phyloP scores from a whole-genome alignment of 2,329 filamentous ascomycete genomes.

The Exophiala bonariae region DNA sequence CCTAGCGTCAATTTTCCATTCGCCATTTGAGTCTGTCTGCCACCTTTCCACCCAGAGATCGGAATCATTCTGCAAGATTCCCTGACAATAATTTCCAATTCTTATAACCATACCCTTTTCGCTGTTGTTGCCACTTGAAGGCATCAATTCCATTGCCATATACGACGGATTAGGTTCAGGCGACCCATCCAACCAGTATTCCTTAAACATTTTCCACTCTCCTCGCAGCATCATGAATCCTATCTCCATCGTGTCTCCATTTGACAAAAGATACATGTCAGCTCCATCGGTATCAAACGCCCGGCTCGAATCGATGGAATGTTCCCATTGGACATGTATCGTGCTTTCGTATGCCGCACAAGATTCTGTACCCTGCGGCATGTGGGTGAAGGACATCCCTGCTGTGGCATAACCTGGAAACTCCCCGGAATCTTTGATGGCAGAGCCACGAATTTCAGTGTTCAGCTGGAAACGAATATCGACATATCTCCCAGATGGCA shows the following conservation, averaged over 20 bases:
- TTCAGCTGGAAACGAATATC: conserved; percentile 2
- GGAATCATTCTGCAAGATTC: conserved; percentile 1
- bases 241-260: conserved; percentile 5
- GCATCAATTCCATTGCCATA: not conserved
- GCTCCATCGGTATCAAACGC: conserved; percentile 1
- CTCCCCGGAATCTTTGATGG: not conserved
- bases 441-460: not conserved
- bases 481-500: conserved; percentile 6
- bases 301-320: conserved; percentile 5
- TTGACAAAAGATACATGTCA: conserved; percentile 1
- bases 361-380: not conserved
- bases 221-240: not conserved
- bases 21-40: not conserved
- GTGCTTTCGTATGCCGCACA: not conserved
- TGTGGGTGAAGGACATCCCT: not conserved
- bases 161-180: not conserved
- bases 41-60: conserved; percentile 4
- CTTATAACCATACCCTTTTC: conserved; percentile 1
- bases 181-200: not conserved
- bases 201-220: conserved; percentile 5
- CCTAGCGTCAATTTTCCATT: conserved; percentile 1
- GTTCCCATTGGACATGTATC: conserved; percentile 3
- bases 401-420: conserved; percentile 4
- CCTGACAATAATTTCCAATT: not conserved
- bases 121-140: not conserved